phyloP scores from a whole-genome alignment of 1,139 yeast genomes.

The Nakaseomyces uthaithaninus region DNA sequence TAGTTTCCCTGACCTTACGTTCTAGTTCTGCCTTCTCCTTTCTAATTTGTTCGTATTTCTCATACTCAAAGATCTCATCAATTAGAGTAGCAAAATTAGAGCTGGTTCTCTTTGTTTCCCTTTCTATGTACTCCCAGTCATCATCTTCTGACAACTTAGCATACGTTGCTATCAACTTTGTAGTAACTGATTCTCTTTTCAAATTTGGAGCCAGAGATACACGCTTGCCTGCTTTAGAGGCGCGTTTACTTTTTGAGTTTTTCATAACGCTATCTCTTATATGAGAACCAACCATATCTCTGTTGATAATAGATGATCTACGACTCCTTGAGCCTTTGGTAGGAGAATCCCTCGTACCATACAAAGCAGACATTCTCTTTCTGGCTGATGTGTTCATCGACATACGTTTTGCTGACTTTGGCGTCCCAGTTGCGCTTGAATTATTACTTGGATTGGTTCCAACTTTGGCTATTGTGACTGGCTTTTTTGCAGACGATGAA shows the following conservation, averaged over 20 bases:
- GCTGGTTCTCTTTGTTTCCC: constrained; percentile 66
- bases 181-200: constrained; percentile 57
- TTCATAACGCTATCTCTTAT: constrained; percentile 27
- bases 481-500: constrained; percentile 46
- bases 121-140: constrained; percentile 65
- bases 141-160: constrained; percentile 56
- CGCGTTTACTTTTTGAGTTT: constrained; percentile 17
- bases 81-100: constrained; percentile 71
- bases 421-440: constrained; percentile 18
- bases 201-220: constrained; percentile 34
- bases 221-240: constrained; percentile 32
- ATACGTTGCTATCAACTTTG: constrained; percentile 56
- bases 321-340: constrained; percentile 27
- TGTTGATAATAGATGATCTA: constrained; percentile 20
- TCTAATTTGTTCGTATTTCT: constrained; percentile 37
- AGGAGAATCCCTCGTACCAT: constrained; percentile 24
- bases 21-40: constrained; percentile 45
- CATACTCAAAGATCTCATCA: constrained; percentile 56
- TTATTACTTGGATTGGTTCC: constrained; percentile 16
- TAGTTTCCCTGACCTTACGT: constrained; percentile 33
- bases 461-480: constrained; percentile 45
- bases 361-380: constrained; percentile 22
- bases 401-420: constrained; percentile 15
- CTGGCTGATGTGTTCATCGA: constrained; percentile 12
- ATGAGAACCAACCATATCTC: constrained; percentile 29